phyloP scores from a whole-genome alignment of 2,329 filamentous ascomycete genomes.

The Mycosphaerelloides madeirae region DNA sequence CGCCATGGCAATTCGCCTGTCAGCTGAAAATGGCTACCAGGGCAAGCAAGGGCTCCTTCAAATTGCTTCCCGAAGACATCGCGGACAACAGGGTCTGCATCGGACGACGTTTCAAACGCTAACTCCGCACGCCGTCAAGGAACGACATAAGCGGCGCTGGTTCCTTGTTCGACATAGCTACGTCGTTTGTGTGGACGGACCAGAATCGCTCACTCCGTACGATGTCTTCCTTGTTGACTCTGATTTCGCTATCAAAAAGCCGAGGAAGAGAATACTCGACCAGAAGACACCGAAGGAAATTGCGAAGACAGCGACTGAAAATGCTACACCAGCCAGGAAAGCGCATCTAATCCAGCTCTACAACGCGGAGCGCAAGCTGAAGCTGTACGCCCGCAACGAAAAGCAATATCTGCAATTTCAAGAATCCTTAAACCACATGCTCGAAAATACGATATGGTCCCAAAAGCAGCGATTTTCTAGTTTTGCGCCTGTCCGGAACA shows the following conservation, averaged over 20 bases:
- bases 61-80: conserved; percentile 77
- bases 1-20: conserved; percentile 84
- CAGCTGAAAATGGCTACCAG: conserved; percentile 93
- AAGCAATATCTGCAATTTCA: conserved; percentile 87
- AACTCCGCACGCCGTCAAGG: conserved; percentile 66
- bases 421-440: conserved; percentile 85
- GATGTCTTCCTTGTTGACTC: conserved; percentile 96
- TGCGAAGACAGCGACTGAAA: conserved; percentile 58
- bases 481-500: conserved; percentile 82
- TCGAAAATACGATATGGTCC: conserved; percentile 75
- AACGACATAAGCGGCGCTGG: conserved; percentile 88
- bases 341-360: conserved; percentile 85
- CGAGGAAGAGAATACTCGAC: conserved; percentile 49
- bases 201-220: conserved; percentile 97
- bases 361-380: conserved; percentile 88
- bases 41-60: conserved; percentile 94
- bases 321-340: conserved; percentile 54
- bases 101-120: conserved; percentile 21
- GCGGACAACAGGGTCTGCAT: conserved; percentile 25
- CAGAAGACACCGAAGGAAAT: conserved; percentile 57
- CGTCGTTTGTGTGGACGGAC: conserved; percentile 95
- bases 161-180: conserved; percentile 98
- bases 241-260: conserved; percentile 76
- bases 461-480: conserved; percentile 82
- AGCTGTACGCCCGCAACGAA: conserved; percentile 85